These are phyloP conservation scores for Candida maris DNA, from an alignment of 805 yeast species.

Conservation along the genomic window DNA sequence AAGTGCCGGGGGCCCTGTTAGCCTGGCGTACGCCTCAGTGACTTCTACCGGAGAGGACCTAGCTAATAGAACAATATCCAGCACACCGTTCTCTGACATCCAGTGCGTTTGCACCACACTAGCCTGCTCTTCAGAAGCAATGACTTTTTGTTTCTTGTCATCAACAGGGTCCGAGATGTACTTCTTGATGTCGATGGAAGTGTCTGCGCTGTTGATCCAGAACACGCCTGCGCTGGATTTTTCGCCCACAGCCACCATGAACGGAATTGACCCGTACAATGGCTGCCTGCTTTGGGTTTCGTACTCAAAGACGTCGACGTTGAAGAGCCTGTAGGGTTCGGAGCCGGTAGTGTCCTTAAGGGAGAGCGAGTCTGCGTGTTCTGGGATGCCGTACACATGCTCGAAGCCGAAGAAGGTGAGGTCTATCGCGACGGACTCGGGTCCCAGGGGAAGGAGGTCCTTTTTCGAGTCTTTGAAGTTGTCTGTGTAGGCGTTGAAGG, in stretches of 20 bases:
- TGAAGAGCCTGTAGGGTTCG: constrained; percentile 84
- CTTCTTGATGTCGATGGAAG: constrained; percentile 72
- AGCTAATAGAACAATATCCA: constrained; percentile 73
- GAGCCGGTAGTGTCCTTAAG: constrained; percentile 61
- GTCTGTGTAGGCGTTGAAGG: constrained; percentile 67
- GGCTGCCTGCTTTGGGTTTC: constrained; percentile 78
- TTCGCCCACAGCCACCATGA: constrained; percentile 66
- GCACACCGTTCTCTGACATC: constrained; percentile 86
- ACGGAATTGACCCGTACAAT: constrained; percentile 94
- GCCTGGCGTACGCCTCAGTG: constrained; percentile 53
- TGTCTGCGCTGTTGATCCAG: constrained; percentile 93
- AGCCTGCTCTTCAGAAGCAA: background rate
- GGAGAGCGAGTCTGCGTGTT: constrained; percentile 81
- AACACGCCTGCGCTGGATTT: constrained; percentile 68
- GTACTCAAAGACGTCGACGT: constrained; percentile 95
- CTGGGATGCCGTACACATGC: constrained; percentile 91
- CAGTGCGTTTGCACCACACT: constrained; percentile 59
- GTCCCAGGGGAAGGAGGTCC: constrained; percentile 76
- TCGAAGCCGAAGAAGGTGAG: constrained; percentile 56
- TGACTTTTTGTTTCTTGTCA: constrained; percentile 8
- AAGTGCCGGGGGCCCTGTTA: constrained; percentile 70
- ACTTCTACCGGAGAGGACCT: constrained; percentile 51
- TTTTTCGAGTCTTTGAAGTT: constrained; percentile 58
- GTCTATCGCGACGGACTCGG: constrained; percentile 86
- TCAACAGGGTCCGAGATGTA: constrained; percentile 6